Percentiles rank a stretch among this genome's conserved stretches.
Conservation (phyloP, 1,139 yeast genomes). For the Kodamaea alishanica region DNA sequence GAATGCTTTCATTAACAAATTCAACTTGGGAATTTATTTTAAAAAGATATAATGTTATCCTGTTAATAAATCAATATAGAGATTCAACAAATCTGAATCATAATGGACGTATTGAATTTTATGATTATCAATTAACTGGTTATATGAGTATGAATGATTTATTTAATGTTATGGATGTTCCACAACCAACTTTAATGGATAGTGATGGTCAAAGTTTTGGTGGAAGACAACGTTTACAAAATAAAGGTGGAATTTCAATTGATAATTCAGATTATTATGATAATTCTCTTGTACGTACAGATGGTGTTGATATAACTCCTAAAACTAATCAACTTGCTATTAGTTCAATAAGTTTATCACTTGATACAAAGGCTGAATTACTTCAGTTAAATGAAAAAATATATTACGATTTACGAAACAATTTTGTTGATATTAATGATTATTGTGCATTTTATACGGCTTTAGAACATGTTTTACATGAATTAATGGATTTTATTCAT, state of each 20-base stretch:
- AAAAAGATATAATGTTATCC: conserved; percentile 33
- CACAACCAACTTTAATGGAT: conserved; percentile 29
- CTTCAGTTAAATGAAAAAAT: conserved; percentile 38
- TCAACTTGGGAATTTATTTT: conserved; percentile 44
- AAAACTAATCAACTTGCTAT: conserved; percentile 11
- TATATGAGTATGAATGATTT: conserved; percentile 40
- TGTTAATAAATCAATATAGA: conserved; percentile 28
- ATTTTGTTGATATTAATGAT: conserved; percentile 44
- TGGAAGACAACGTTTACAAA: too few species aligned
- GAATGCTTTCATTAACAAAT: conserved; percentile 44
- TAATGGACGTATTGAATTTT: conserved; percentile 28
- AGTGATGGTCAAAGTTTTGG: too few species aligned
- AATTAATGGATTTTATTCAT: conserved; percentile 37
- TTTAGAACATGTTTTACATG: conserved; percentile 40
- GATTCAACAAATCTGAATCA: conserved; percentile 16
- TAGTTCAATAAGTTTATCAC: conserved; percentile 8
- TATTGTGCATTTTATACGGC: conserved; percentile 45
- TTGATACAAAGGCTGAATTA: conserved; percentile 23
- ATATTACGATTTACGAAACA: conserved; percentile 40
- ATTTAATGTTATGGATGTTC: conserved; percentile 43
- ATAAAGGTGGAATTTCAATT: too few species aligned
- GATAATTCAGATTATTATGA: conserved; percentile 4
- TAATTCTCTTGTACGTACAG: conserved; percentile 2
- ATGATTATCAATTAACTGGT: conserved; percentile 41
- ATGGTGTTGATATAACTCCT: conserved; percentile 5